These are phyloP conservation scores for Moniliella sp. DNA, from an alignment of 1,284 basidiomycete species.

Conservation along the genomic window DNA sequence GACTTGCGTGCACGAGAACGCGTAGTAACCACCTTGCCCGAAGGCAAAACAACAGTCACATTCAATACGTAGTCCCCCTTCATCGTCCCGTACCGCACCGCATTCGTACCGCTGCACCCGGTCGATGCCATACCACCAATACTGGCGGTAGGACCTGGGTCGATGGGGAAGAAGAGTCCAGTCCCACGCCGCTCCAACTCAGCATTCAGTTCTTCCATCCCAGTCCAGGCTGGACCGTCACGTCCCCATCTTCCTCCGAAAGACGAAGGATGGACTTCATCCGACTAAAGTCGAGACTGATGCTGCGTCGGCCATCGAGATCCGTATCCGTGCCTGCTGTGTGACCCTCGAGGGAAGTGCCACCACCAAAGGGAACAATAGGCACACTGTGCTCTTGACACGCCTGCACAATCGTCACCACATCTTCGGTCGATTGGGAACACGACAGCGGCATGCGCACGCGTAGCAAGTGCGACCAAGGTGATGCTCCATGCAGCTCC, in stretches of 20 bases:
- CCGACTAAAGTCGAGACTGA: slow-evolving; percentile 58
- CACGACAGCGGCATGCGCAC: slow-evolving; percentile 1
- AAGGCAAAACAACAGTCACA: slow-evolving; percentile 47
- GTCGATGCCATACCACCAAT: slow-evolving; percentile 76
- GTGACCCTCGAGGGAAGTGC: slow-evolving; percentile 38
- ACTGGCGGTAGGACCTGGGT: slow-evolving; percentile 45
- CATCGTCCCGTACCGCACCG: slow-evolving; percentile 70
- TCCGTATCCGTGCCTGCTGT: slow-evolving; percentile 5
- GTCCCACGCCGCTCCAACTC: slow-evolving; percentile 49
- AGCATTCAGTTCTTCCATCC: slow-evolving; percentile 70
- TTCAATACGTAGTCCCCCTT: slow-evolving; percentile 36
- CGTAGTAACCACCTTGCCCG: slow-evolving; percentile 80
- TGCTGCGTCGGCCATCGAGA: slow-evolving; percentile 1
- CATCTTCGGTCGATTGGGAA: neutral
- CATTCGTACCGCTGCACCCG: slow-evolving; percentile 46
- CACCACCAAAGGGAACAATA: slow-evolving; percentile 49
- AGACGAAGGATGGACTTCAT: slow-evolving; percentile 53
- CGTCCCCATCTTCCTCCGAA: slow-evolving; percentile 15
- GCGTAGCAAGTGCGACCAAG: neutral
- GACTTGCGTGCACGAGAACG: slow-evolving; percentile 62
- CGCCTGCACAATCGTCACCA: slow-evolving; percentile 27
- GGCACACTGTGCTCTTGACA: slow-evolving; percentile 50
- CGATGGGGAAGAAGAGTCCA: slow-evolving; percentile 67
- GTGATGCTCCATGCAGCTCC: no score
- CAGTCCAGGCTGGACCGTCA: slow-evolving; percentile 43